These are phyloP conservation scores for Boletus fagicola DNA, from an alignment of 768 basidiomycete genomes.

Conservation along the genomic window DNA sequence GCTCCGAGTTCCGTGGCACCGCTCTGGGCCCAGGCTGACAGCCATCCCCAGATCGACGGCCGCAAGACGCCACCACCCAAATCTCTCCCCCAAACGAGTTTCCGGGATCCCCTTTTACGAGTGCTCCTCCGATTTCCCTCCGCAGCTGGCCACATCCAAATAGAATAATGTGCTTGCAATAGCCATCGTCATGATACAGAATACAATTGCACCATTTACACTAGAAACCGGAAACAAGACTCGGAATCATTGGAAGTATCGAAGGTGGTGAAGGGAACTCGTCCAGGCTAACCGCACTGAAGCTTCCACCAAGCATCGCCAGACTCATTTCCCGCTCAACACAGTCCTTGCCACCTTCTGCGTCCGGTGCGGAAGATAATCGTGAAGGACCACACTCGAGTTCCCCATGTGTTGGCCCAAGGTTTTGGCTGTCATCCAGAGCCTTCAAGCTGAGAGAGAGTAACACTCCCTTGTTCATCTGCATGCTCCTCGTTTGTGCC, in stretches of 20 bases:
- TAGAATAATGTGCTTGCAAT: background rate
- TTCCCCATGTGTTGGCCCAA: slow-evolving; percentile 3
- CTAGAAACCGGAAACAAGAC: slow-evolving; percentile 29
- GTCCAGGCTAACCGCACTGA: slow-evolving; percentile 43
- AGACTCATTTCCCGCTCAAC: slow-evolving; percentile 18
- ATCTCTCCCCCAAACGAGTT: background rate
- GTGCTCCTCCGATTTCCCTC: background rate
- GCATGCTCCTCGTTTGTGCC: slow-evolving; percentile 49
- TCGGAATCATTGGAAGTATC: slow-evolving; percentile 32
- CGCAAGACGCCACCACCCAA: background rate
- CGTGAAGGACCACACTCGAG: slow-evolving; percentile 1
- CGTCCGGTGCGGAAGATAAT: background rate
- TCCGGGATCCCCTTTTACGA: too few species aligned
- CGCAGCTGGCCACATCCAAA: background rate
- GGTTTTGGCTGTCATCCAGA: slow-evolving; percentile 1
- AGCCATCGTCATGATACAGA: background rate
- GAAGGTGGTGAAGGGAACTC: slow-evolving; percentile 48
- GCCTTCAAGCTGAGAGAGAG: slow-evolving; percentile 31
- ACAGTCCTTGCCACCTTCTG: slow-evolving; percentile 12
- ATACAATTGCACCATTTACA: background rate
- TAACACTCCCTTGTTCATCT: slow-evolving; percentile 47
- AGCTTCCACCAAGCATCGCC: slow-evolving; percentile 33
- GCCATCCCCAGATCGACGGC: background rate
- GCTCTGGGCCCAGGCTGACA: too few species aligned
- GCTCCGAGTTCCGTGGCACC: background rate